Percentiles rank a stretch among this genome's conserved stretches.
Conservation (phyloP, 306 rosid species). For the Gynostemma pentaphyllum region DNA sequence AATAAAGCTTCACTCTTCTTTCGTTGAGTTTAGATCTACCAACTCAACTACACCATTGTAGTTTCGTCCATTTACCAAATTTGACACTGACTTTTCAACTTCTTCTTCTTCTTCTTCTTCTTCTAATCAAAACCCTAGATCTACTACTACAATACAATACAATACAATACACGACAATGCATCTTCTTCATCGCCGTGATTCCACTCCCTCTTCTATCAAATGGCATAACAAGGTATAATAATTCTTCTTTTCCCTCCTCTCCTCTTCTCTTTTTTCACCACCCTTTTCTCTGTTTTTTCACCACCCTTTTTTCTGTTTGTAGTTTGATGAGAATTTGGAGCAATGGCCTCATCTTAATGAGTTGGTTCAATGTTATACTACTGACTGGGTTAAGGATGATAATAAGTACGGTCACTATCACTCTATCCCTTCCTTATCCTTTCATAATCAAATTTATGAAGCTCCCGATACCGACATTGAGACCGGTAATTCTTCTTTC, state of each 20-base stretch:
- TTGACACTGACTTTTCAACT: slow-evolving; percentile 8
- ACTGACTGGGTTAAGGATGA: slow-evolving; percentile 96
- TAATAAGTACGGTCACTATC: slow-evolving; percentile 87
- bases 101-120: slow-evolving; percentile 1
- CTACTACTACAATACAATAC: no score
- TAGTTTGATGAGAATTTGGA: slow-evolving; percentile 93
- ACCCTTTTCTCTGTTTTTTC: neutral
- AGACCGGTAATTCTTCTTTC: slow-evolving; percentile 57
- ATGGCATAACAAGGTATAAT: slow-evolving; percentile 96
- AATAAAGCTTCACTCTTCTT: no score
- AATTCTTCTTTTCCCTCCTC: slow-evolving; percentile 9
- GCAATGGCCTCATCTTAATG: slow-evolving; percentile 97
- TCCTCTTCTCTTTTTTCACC: neutral
- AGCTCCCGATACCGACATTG: slow-evolving; percentile 96
- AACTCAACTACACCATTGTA: slow-evolving; percentile 33
- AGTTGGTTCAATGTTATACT: slow-evolving; percentile 87
- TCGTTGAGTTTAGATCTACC: neutral
- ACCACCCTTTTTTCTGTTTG: slow-evolving; percentile 7
- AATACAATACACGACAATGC: no score
- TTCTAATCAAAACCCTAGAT: slow-evolving; percentile 63
- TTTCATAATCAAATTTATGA: slow-evolving; percentile 87
- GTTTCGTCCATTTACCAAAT: slow-evolving; percentile 1
- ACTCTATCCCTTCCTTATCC: slow-evolving; percentile 48
- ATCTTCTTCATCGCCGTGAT: slow-evolving; percentile 92
- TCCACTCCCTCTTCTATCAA: slow-evolving; percentile 64